These are phyloP conservation scores for Silene coronaria DNA, from an alignment of 179 eudicot genomes.

Conservation along the genomic window DNA sequence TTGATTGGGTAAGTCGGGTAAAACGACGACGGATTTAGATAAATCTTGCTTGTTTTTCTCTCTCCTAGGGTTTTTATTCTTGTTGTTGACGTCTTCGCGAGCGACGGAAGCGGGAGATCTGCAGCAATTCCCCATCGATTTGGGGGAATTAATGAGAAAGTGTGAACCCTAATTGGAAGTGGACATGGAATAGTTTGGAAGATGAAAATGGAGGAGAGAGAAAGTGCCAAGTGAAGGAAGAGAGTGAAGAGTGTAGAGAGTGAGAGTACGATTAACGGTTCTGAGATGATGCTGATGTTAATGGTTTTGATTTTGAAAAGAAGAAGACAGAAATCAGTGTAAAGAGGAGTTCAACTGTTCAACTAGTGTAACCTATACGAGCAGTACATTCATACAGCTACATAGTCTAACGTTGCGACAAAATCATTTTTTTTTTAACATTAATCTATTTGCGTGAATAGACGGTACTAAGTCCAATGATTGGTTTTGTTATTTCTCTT, in stretches of 20 bases:
- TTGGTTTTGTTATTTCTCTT: too few species aligned
- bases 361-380: neutral
- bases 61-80: constrained; percentile 31
- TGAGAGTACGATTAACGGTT: constrained; percentile 22
- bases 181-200: neutral
- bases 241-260: constrained; percentile 10
- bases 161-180: constrained; percentile 14
- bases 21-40: constrained; percentile 31
- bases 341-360: neutral
- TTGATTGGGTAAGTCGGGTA: constrained; percentile 42
- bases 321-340: neutral
- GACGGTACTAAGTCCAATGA: too few species aligned
- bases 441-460: too few species aligned
- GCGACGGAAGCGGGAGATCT: constrained; percentile 99
- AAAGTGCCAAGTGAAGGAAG: constrained; percentile 6
- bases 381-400: neutral
- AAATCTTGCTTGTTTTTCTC: constrained; percentile 10
- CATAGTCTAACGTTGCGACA: too few species aligned
- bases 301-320: neutral
- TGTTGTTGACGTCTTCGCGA: constrained; percentile 63
- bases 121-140: constrained; percentile 88
- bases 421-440: too few species aligned
- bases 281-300: constrained; percentile 20
- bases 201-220: constrained; percentile 21
- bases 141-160: neutral